A percentile compares a stretch with the other conserved stretches of the same genome.
Conservation (phyloP, 2,329 filamentous ascomycete genomes). For the Penicillium sp. region DNA sequence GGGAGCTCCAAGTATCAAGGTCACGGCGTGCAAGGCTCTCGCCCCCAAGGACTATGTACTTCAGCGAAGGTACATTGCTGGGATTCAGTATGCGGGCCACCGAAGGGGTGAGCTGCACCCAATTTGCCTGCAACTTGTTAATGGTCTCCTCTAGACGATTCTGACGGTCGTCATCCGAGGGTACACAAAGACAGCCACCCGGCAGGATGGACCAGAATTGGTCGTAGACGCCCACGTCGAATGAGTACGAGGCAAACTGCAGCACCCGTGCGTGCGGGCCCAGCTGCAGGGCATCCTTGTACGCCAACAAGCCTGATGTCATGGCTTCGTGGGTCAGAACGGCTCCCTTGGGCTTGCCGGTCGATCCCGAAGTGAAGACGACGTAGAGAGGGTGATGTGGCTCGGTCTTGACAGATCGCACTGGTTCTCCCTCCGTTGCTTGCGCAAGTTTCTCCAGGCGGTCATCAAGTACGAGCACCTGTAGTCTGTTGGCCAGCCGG, state of each 20-base stretch:
- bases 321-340: slow-evolving; percentile 60
- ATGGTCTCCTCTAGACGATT: slow-evolving; percentile 32
- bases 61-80: slow-evolving; percentile 26
- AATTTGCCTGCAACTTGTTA: slow-evolving; percentile 48
- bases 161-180: slow-evolving; percentile 45
- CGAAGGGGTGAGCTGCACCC: slow-evolving; percentile 57
- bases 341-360: background rate
- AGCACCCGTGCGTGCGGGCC: slow-evolving; percentile 57
- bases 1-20: background rate
- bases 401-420: slow-evolving; percentile 27
- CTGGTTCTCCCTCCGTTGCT: background rate
- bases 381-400: slow-evolving; percentile 28
- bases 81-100: slow-evolving; percentile 47
- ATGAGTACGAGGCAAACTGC: slow-evolving; percentile 54
- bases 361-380: slow-evolving; percentile 2
- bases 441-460: background rate
- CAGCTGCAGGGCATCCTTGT: slow-evolving; percentile 47
- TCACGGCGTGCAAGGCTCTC: slow-evolving; percentile 41
- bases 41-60: slow-evolving; percentile 38
- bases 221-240: slow-evolving; percentile 52
- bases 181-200: slow-evolving; percentile 59
- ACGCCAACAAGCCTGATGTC: slow-evolving; percentile 18
- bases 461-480: background rate
- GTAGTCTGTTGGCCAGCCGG: background rate
- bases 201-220: slow-evolving; percentile 52